Evolutionary conservation across 1,284 basidiomycete genomes (phyloP).

Genomic region (Moesziomyces parantarcticus): DNA sequence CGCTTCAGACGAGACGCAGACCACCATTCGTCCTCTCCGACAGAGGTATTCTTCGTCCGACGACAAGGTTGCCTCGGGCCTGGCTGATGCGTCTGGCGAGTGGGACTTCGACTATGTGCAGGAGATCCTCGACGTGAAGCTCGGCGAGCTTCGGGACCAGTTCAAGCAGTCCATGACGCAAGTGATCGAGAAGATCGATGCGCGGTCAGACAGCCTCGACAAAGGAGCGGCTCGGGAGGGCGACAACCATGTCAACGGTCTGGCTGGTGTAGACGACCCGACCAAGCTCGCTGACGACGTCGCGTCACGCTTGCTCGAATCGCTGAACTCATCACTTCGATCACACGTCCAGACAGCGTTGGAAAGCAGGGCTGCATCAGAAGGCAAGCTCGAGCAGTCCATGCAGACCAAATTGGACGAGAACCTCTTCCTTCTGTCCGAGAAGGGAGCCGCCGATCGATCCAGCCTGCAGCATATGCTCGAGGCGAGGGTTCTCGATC

Average conservation of each 20-base stretch:
- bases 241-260: not conserved
- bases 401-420: constrained; percentile 46
- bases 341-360: constrained; percentile 7
- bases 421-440: constrained; percentile 32
- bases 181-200: constrained; percentile 26
- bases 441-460: constrained; percentile 36
- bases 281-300: constrained; percentile 18
- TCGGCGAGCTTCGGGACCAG: constrained; percentile 37
- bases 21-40: constrained; percentile 27
- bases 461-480: constrained; percentile 40
- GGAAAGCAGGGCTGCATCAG: constrained; percentile 4
- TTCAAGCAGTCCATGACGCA: constrained; percentile 40
- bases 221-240: not conserved
- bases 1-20: constrained; percentile 48
- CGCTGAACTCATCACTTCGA: constrained; percentile 14
- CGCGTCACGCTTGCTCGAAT: constrained; percentile 8
- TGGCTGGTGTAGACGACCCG: not conserved
- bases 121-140: constrained; percentile 51
- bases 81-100: constrained; percentile 46
- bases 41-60: constrained; percentile 4
- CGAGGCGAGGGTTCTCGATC: constrained; percentile 14
- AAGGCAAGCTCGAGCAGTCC: constrained; percentile 12
- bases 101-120: constrained; percentile 61
- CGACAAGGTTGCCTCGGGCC: constrained; percentile 19
- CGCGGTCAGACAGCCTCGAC: not conserved